Evolutionary conservation across 768 basidiomycete species (phyloP).

Genomic region (Nidularia pulvinata): DNA sequence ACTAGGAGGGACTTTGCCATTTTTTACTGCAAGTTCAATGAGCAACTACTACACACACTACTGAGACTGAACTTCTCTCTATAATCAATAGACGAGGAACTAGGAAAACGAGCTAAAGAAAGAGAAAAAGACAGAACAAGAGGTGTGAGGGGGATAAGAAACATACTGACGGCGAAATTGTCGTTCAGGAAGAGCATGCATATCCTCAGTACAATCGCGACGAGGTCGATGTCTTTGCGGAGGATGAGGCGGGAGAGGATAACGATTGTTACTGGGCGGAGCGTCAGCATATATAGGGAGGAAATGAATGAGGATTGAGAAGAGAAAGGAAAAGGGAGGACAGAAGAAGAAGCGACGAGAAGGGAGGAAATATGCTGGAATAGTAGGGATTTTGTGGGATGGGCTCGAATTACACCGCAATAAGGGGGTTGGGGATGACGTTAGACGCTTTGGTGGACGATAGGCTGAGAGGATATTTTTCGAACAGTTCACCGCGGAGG

Average conservation of each 20-base stretch:
- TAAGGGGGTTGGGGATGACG: constrained; percentile 92
- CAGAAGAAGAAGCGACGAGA: too few relatives aligned
- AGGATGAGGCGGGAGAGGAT: constrained; percentile 91
- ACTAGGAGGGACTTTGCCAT: too few relatives aligned
- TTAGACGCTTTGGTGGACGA: constrained; percentile 63
- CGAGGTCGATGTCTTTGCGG: constrained; percentile 95
- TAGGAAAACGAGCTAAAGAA: too few relatives aligned
- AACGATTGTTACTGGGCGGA: constrained; percentile 81
- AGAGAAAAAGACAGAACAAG: too few relatives aligned
- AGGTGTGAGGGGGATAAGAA: too few relatives aligned
- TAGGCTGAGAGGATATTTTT: constrained; percentile 37
- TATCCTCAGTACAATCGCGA: constrained; percentile 89
- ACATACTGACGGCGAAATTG: constrained; percentile 78
- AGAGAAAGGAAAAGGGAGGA: too few relatives aligned
- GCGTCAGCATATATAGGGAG: too few relatives aligned
- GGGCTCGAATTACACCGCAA: constrained; percentile 86
- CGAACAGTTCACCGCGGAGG: constrained; percentile 70
- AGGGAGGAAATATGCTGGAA: constrained; percentile 43
- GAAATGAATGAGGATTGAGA: too few relatives aligned
- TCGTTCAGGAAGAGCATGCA: constrained; percentile 87
- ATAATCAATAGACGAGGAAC: too few relatives aligned
- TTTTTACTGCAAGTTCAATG: too few relatives aligned
- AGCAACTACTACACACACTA: too few relatives aligned
- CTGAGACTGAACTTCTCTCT: too few relatives aligned
- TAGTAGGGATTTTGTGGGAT: constrained; percentile 43